phyloP scores from a whole-genome alignment of 2,329 filamentous ascomycete genomes.

The Fusarium chlamydosporum region DNA sequence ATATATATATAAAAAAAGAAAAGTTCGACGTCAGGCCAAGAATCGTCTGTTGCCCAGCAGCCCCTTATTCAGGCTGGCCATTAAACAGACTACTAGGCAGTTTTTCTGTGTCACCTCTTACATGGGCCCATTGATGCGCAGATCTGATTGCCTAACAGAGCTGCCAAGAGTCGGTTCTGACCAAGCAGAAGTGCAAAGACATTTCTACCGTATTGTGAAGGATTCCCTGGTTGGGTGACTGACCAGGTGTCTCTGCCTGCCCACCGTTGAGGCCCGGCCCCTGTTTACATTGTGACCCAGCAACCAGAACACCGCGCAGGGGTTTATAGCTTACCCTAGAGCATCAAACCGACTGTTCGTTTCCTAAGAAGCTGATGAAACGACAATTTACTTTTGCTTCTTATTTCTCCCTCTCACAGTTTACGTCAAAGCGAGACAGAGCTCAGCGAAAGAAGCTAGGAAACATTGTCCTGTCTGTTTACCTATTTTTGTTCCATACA shows the following conservation, averaged over 20 bases:
- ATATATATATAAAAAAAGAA: slow-evolving; percentile 17
- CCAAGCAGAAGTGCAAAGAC: slow-evolving; percentile 21
- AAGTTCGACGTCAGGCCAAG: slow-evolving; percentile 14
- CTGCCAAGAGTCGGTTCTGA: slow-evolving; percentile 22
- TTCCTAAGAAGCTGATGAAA: background rate
- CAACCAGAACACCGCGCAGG: slow-evolving; percentile 24
- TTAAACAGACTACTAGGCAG: background rate
- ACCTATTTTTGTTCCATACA: background rate
- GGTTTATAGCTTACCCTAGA: slow-evolving; percentile 8
- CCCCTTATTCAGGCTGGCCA: slow-evolving; percentile 5
- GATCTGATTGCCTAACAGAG: slow-evolving; percentile 18
- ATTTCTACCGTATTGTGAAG: slow-evolving; percentile 4
- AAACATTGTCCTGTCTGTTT: background rate
- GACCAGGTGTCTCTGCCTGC: no score
- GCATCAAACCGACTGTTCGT: background rate
- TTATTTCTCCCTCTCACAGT: background rate
- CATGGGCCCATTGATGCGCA: slow-evolving; percentile 20
- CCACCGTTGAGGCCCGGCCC: background rate
- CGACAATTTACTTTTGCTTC: background rate
- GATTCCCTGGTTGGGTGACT: slow-evolving; percentile 15
- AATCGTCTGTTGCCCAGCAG: slow-evolving; percentile 38
- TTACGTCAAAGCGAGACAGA: accelerated
- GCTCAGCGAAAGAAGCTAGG: no score
- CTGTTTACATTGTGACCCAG: slow-evolving; percentile 29
- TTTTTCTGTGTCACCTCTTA: slow-evolving; percentile 28